Evolutionary conservation across 1,284 basidiomycete genomes (phyloP).

Genomic region (Cryptococcus sp.): DNA sequence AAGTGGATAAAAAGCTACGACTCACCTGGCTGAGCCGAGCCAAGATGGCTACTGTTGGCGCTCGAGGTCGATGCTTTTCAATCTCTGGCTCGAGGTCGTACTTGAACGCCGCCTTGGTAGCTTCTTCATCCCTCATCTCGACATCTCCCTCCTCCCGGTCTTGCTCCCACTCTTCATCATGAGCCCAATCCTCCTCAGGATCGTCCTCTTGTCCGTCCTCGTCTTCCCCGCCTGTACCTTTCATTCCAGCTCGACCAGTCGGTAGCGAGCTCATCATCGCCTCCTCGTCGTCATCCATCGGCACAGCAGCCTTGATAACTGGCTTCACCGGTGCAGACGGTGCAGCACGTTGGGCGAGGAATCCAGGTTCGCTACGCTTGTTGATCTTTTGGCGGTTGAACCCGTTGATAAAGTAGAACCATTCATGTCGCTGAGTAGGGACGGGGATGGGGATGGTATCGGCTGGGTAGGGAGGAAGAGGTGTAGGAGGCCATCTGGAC

Average conservation of each 20-base stretch:
- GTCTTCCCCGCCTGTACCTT: background rate
- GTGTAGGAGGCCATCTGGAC: conserved; percentile 15
- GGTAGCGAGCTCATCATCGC: conserved; percentile 4
- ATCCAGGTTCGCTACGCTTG: background rate
- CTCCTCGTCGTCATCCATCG: conserved; percentile 19
- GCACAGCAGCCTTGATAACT: conserved; percentile 3
- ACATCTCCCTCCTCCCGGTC: background rate
- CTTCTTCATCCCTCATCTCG: too few relatives aligned
- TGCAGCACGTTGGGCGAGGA: too few relatives aligned
- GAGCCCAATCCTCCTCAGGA: too few relatives aligned
- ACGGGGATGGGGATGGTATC: conserved; percentile 12
- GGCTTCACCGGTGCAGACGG: too few relatives aligned
- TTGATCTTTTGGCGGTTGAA: conserved; percentile 3
- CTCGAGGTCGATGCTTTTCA: conserved; percentile 14
- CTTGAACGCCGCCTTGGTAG: background rate
- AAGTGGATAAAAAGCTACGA: background rate
- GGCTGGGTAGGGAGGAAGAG: conserved; percentile 10
- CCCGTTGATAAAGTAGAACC: conserved; percentile 12
- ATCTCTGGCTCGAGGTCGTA: conserved; percentile 9
- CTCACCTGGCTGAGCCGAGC: conserved; percentile 27
- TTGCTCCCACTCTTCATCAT: background rate
- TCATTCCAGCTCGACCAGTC: background rate
- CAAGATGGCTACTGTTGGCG: conserved; percentile 32
- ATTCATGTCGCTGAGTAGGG: conserved; percentile 3
- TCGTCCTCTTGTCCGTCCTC: too few relatives aligned